Conservation (phyloP, 2,329 filamentous ascomycete species). For the Ascochyta pisi region DNA sequence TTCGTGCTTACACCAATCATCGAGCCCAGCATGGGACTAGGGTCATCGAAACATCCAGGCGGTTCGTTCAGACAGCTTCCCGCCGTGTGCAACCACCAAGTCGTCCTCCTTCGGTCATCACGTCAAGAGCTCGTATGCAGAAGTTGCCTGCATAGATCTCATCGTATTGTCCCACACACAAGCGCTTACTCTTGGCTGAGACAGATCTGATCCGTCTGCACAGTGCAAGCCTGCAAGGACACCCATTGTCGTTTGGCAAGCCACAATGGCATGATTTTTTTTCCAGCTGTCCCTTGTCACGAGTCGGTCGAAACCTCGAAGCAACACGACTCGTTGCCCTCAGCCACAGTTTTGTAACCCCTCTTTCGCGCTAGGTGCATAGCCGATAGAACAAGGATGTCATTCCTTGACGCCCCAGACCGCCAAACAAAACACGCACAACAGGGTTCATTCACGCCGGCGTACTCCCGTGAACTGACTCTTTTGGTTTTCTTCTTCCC, state of each 20-base stretch:
- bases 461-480: constrained; percentile 23
- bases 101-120: constrained; percentile 3
- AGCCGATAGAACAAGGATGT: constrained; percentile 23
- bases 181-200: constrained; percentile 32
- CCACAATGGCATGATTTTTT: constrained; percentile 23
- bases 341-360: constrained; percentile 24
- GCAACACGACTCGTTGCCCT: constrained; percentile 17
- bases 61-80: not conserved
- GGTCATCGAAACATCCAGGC: not conserved
- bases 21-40: not conserved
- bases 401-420: constrained; percentile 21
- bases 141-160: constrained; percentile 26
- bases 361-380: constrained; percentile 19
- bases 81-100: constrained; percentile 6
- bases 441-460: constrained; percentile 20
- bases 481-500: constrained; percentile 18
- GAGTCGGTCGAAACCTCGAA: constrained; percentile 1
- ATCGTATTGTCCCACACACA: constrained; percentile 17
- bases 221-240: constrained; percentile 10
- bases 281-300: constrained; percentile 19
- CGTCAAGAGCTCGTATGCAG: constrained; percentile 7
- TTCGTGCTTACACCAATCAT: not conserved
- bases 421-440: constrained; percentile 24
- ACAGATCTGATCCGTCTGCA: constrained; percentile 29
- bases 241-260: constrained; percentile 23